Evolutionary conservation across 1,284 basidiomycete genomes (phyloP), one percentile per base, ranked within the genome.

Genomic region (Ceratobasidium sp.): DNA sequence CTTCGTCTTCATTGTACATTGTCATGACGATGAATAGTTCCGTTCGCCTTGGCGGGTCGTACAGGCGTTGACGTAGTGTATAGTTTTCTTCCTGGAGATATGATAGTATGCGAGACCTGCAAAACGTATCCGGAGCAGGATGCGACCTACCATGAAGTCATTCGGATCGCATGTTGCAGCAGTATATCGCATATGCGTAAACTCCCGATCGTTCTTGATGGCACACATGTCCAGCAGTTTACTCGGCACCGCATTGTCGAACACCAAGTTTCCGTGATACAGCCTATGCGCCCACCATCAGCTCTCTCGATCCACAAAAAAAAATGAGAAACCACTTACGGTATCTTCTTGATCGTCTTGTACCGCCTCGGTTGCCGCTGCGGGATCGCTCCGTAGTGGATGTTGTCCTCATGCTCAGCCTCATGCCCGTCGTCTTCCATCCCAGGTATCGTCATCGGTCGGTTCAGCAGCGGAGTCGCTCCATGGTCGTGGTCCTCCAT

Each of bases 1-100:
- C 87, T 82, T 99, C 97, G 84, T 99, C 93, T 86, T 99, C 98
- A 83, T 96, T 96, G 85, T 94, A 98, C 96, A 99, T 97, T 26
- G 97, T 99, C 83, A 99, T 94, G 80, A 95, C 94, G 85, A 98
- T 94, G 86, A 98, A 95, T 66, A 99, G 85, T 83, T 99, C 98
- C 0, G 97, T 33, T 33, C 33, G 33, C 33, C 33, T 33, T 99
- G 80, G 93, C 90, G 58, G 89, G 53, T 91, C 90, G 82, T 88
- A 91, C 82, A 94, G 89, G 82, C 94, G 94, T 83, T 98, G 97
- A 60, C 97, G 90, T 44, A 99, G 88, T 77, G 33, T 33, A 33
- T 33, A 33, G 33, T 33, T 33, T 33, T 33, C 33, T 33, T 33
- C 33, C 33, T 33, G 4, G 93, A 93, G 83, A 96, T 96, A 7